Conservation (phyloP, 768 basidiomycete genomes). For the Boletus speciosus region DNA sequence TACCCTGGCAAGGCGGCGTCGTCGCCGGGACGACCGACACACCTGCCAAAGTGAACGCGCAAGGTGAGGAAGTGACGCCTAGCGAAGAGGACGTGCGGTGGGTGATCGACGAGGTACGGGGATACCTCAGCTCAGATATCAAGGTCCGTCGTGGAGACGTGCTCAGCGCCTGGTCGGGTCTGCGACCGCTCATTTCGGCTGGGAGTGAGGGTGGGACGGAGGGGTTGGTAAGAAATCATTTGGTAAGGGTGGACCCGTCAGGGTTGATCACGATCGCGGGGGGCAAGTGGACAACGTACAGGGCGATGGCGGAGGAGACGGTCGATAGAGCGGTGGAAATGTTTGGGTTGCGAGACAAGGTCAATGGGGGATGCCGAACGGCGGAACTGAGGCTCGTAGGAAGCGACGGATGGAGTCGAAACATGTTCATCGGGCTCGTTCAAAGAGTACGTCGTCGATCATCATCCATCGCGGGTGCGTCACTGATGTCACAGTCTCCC, state of each 20-base stretch:
- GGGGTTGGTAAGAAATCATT: constrained; percentile 87
- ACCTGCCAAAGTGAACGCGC: constrained; percentile 59
- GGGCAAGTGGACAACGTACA: constrained; percentile 99
- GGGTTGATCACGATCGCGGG: constrained; percentile 93
- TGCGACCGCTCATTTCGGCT: constrained; percentile 87
- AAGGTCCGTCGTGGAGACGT: constrained; percentile 93
- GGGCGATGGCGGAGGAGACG: constrained; percentile 93
- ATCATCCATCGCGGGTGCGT: too few species aligned
- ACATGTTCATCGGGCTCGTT: constrained; percentile 95
- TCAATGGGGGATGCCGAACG: constrained; percentile 68
- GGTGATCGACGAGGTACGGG: constrained; percentile 90
- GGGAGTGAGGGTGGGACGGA: constrained; percentile 73
- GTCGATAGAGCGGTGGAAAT: constrained; percentile 82
- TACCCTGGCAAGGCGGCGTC: constrained; percentile 97
- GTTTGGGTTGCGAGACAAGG: constrained; percentile 59
- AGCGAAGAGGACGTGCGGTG: constrained; percentile 94
- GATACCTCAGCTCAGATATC: constrained; percentile 89
- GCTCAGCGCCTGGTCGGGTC: constrained; percentile 89
- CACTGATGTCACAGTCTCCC: constrained; percentile 1
- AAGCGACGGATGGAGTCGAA: constrained; percentile 89
- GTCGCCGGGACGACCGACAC: constrained; percentile 97
- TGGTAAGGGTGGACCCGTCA: constrained; percentile 77
- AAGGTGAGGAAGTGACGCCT: constrained; percentile 64
- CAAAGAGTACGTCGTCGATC: constrained; percentile 59
- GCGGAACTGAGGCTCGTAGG: constrained; percentile 81